Conservation (phyloP, 345 rosid genomes). For the Acer negundo region DNA sequence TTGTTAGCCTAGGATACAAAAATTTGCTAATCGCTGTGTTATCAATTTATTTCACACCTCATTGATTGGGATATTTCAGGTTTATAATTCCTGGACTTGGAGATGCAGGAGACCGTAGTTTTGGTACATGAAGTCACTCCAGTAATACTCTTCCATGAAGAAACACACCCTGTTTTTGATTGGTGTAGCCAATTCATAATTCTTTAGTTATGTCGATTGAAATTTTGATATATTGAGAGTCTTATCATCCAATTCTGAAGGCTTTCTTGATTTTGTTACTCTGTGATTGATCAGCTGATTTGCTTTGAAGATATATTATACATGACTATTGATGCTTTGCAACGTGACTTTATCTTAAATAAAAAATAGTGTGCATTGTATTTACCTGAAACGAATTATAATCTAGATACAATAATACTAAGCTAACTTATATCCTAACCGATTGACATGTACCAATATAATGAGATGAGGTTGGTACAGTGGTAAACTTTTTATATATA, state of each 20-base stretch:
- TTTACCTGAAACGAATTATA: too few relatives aligned
- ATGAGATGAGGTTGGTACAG: too few relatives aligned
- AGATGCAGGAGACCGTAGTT: conserved; percentile 97
- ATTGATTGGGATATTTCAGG: conserved; percentile 32
- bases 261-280: neutral
- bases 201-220: neutral
- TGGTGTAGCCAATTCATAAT: neutral
- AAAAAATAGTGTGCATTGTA: too few relatives aligned
- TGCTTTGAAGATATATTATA: neutral
- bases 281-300: neutral
- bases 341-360: too few relatives aligned
- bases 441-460: too few relatives aligned
- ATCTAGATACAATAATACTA: too few relatives aligned
- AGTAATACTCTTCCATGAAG: too few relatives aligned
- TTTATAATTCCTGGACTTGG: conserved; percentile 97
- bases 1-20: neutral
- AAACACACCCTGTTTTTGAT: neutral
- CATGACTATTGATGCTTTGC: too few relatives aligned
- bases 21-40: neutral
- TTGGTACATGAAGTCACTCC: conserved; percentile 50
- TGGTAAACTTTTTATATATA: too few relatives aligned
- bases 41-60: neutral
- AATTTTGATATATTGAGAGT: conserved; percentile 27
- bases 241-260: conserved; percentile 11
- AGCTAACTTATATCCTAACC: too few relatives aligned